Evolutionary conservation across 2,329 filamentous ascomycete species (phyloP), one percentile per base, ranked within the genome.

Genomic region (Ilyonectria destructans): DNA sequence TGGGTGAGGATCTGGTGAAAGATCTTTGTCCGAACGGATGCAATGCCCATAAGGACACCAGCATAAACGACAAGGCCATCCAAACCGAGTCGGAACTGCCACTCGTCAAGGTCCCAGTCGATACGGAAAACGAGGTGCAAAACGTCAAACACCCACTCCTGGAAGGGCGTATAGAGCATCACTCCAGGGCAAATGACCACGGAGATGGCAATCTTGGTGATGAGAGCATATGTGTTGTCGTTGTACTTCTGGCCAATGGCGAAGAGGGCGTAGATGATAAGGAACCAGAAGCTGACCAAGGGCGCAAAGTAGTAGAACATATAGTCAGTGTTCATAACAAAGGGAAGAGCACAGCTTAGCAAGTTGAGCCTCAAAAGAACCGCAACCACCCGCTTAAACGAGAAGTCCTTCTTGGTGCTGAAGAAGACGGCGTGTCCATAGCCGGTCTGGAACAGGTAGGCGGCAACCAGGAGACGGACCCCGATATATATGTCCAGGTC

Each of bases 401-500:
- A 90, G 71, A 86, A 90, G 74, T 92, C 88, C 35, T 82, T 81
- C 59, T 83, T 89, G 56, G 80, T 81, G 35, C 90, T 77, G 65
- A 91, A 88, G 76, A 88, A 90, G 5, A 85, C 78, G 0, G 89
- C 85, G 73, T 92, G 89, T 1, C 89, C 89, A 69, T 87, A 91
- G 10, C 86, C 87, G 15, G 86, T 89, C 66, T 91, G 82, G 76
- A 92, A 91, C 35, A 92, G 82, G 75, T 90, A 92, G 1, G 85
- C 83, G 0, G 88, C 85, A n/a, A 89, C 82, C 17, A 87, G 78
- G 2, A 90, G 77, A 37, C 87, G 85, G 12, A 88, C 79, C 51
- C 87, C 77, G 71, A 88, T 82, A 77, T 90, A 89, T 48, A 89
- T 83, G 31, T 33, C 31, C 77, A 84, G 84, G 6, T 87, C 75